These are phyloP conservation scores for Metarhizium sp. DNA, from an alignment of 2,329 filamentous ascomycete species.

Conservation along the genomic window DNA sequence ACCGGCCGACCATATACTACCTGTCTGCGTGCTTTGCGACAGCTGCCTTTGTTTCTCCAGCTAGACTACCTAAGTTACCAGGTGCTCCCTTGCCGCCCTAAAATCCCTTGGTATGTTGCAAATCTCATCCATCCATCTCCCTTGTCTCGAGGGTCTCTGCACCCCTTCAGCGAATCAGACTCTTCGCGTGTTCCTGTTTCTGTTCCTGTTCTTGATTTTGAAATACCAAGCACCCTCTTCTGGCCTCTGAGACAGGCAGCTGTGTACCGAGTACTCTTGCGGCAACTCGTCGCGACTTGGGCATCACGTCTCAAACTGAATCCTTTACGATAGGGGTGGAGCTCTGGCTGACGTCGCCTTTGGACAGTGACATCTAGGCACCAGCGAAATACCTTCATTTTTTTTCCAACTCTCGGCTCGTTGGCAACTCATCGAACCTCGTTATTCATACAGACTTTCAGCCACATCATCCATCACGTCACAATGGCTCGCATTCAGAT, in stretches of 20 bases:
- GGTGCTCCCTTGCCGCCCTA: background rate
- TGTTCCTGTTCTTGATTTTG: too few relatives aligned
- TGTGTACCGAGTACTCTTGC: background rate
- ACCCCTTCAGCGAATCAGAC: background rate
- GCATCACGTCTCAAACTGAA: background rate
- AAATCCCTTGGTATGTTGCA: slow-evolving; percentile 2
- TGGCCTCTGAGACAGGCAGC: background rate
- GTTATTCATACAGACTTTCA: slow-evolving; percentile 4
- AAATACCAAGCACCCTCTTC: background rate
- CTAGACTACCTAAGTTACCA: background rate
- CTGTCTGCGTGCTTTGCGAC: slow-evolving; percentile 1
- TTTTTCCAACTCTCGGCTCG: background rate
- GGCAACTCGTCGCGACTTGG: background rate
- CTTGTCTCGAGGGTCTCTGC: background rate
- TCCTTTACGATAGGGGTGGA: background rate
- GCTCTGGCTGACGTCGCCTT: background rate
- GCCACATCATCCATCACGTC: background rate
- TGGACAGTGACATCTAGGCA: background rate
- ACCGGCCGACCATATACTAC: background rate
- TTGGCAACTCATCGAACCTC: background rate
- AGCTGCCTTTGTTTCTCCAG: background rate
- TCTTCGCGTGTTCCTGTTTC: background rate
- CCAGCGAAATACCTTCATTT: background rate
- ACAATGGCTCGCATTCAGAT: slow-evolving; percentile 84
- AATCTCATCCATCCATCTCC: background rate